Evolutionary conservation across 208 protist genomes (phyloP).

Genomic region (Acanthamoeba culbertsoni): DNA sequence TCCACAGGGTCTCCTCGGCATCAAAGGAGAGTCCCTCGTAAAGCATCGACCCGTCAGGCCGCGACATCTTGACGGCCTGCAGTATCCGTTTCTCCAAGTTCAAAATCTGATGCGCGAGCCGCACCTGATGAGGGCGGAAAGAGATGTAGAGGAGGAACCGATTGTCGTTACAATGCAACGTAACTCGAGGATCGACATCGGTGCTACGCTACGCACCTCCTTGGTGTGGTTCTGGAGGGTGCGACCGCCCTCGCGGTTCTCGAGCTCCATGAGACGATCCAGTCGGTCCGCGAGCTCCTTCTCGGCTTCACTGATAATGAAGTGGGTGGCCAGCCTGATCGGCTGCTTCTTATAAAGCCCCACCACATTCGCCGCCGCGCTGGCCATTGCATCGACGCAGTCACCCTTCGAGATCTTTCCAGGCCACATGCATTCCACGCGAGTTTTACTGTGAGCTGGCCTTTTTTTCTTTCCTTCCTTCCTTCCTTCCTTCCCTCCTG

Average conservation of each 20-base stretch:
- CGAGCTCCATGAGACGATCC: neutral
- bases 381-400: neutral
- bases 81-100: constrained; percentile 20
- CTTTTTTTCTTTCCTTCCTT: too few species aligned
- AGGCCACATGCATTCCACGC: neutral
- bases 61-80: neutral
- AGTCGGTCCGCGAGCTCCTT: neutral
- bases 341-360: constrained; percentile 10
- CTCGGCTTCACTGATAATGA: neutral
- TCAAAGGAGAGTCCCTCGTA: neutral
- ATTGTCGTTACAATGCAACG: too few species aligned
- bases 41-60: neutral
- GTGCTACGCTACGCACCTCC: neutral
- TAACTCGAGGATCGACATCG: too few species aligned
- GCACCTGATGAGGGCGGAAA: too few species aligned
- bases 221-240: neutral
- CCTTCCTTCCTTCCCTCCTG: too few species aligned
- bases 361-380: neutral
- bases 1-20: neutral
- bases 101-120: neutral
- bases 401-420: neutral
- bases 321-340: neutral
- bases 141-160: too few species aligned
- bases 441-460: too few species aligned
- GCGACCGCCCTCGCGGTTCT: neutral